phyloP scores from a whole-genome alignment of 202 grass and related monocot species.

The Tripidium arundinaceum region DNA sequence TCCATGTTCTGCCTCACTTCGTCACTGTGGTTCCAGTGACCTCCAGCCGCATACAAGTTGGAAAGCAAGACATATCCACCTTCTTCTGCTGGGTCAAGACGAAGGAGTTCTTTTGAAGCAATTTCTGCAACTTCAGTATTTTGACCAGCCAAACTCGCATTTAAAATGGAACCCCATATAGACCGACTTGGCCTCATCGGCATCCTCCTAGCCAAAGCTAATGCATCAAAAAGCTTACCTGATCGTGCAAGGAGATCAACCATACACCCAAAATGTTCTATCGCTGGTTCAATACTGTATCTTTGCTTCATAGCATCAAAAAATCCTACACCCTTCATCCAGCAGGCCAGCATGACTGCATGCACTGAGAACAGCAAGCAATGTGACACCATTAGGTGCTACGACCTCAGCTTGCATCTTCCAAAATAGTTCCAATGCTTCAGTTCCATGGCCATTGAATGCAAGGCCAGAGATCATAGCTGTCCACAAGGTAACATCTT shows the following conservation, averaged over 20 bases:
- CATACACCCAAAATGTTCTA: conserved; percentile 57
- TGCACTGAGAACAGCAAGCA: conserved; percentile 49
- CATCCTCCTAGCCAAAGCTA: conserved; percentile 41
- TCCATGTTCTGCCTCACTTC: conserved; percentile 50
- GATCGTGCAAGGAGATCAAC: conserved; percentile 55
- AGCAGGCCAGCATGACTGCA: conserved; percentile 51
- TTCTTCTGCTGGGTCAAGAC: conserved; percentile 49
- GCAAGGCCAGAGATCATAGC: conserved; percentile 57
- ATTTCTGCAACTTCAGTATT: conserved; percentile 47
- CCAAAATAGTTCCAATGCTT: conserved; percentile 40
- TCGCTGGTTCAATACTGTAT: conserved; percentile 36
- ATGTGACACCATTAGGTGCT: conserved; percentile 46
- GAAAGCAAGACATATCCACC: conserved; percentile 57
- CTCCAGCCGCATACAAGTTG: conserved; percentile 51
- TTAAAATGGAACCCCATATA: conserved; percentile 66
- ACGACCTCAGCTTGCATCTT: conserved; percentile 39
- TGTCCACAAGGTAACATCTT: conserved; percentile 58
- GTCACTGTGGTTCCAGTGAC: conserved; percentile 43
- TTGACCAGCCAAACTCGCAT: conserved; percentile 36
- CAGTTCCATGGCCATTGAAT: conserved; percentile 42
- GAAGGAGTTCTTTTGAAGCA: conserved; percentile 42
- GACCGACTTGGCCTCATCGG: conserved; percentile 52
- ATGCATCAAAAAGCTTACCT: conserved; percentile 44
- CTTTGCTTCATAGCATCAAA: conserved; percentile 44
- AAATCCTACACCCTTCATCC: conserved; percentile 44